Conservation (phyloP, 2,329 filamentous ascomycete genomes). For the Hymenoscyphus scutula region DNA sequence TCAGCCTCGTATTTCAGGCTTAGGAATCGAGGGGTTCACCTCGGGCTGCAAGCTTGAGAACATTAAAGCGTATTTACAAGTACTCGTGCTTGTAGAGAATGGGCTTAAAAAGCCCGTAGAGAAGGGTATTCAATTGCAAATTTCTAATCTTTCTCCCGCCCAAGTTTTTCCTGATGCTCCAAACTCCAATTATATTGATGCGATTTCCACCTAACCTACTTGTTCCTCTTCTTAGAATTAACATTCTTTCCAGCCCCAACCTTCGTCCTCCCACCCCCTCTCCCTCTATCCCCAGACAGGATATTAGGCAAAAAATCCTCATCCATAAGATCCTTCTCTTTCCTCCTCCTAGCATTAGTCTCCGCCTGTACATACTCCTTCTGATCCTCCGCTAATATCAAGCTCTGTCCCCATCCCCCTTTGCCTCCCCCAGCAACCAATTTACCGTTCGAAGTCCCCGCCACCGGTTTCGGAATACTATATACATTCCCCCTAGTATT, state of each 20-base stretch:
- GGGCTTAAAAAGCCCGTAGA: too few relatives aligned
- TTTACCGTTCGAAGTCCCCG: conserved; percentile 78
- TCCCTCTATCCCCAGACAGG: conserved; percentile 72
- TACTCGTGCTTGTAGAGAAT: too few relatives aligned
- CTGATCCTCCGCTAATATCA: conserved; percentile 92
- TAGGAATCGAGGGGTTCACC: not conserved
- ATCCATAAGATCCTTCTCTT: conserved; percentile 86
- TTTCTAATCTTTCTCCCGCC: not conserved
- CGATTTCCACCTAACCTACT: not conserved
- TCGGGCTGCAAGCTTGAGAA: too few relatives aligned
- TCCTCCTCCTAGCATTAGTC: conserved; percentile 61
- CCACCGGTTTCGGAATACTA: conserved; percentile 86
- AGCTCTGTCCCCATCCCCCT: conserved; percentile 77
- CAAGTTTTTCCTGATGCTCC: not conserved
- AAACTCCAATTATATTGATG: conserved; percentile 14
- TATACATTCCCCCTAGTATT: conserved; percentile 91
- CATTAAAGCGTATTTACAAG: too few relatives aligned
- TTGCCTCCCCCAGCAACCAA: conserved; percentile 68
- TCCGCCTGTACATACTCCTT: conserved; percentile 77
- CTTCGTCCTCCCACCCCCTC: conserved; percentile 64
- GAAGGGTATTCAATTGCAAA: too few relatives aligned
- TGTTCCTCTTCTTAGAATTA: conserved; percentile 69
- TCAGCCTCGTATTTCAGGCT: not conserved
- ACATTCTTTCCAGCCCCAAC: conserved; percentile 85
- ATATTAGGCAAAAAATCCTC: conserved; percentile 88